phyloP scores from a whole-genome alignment of 1,284 basidiomycete species.

The Pseudozyma sp. region DNA sequence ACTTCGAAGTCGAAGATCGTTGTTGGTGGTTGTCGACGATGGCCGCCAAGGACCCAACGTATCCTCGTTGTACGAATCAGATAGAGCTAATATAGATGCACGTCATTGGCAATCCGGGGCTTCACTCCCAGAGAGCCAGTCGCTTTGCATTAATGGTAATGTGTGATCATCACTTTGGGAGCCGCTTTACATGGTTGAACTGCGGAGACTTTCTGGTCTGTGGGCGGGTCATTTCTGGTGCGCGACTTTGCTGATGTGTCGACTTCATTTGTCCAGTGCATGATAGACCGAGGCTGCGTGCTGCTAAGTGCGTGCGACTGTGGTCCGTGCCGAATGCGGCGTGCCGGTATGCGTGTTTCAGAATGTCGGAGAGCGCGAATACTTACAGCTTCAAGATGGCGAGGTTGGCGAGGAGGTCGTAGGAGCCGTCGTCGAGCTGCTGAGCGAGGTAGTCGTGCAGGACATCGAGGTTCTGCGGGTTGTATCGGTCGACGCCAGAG shows the following conservation, averaged over 20 bases:
- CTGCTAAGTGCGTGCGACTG: neutral
- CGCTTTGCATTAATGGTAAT: conserved; percentile 48
- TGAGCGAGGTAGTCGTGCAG: conserved; percentile 94
- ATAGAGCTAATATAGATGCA: conserved; percentile 68
- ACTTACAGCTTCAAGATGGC: conserved; percentile 85
- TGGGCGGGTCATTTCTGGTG: no score
- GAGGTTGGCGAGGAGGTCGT: conserved; percentile 91
- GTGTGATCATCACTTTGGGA: conserved; percentile 40
- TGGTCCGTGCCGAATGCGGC: conserved; percentile 5
- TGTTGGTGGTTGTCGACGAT: no score
- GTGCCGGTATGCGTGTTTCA: neutral
- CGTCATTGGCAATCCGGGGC: conserved; percentile 53
- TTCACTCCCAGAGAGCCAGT: conserved; percentile 57
- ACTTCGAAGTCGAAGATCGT: neutral
- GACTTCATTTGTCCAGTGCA: neutral
- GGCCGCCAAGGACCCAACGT: neutral
- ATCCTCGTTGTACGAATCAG: conserved; percentile 46
- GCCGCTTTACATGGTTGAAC: neutral
- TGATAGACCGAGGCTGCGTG: neutral
- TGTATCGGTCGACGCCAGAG: conserved; percentile 81
- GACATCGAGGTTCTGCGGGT: conserved; percentile 89
- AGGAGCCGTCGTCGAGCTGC: conserved; percentile 88
- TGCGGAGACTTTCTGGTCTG: no score
- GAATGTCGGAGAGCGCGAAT: no score
- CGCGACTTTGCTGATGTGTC: no score